Evolutionary conservation across 2,329 filamentous ascomycete species (phyloP).

Genomic region (Venturia carpophila): DNA sequence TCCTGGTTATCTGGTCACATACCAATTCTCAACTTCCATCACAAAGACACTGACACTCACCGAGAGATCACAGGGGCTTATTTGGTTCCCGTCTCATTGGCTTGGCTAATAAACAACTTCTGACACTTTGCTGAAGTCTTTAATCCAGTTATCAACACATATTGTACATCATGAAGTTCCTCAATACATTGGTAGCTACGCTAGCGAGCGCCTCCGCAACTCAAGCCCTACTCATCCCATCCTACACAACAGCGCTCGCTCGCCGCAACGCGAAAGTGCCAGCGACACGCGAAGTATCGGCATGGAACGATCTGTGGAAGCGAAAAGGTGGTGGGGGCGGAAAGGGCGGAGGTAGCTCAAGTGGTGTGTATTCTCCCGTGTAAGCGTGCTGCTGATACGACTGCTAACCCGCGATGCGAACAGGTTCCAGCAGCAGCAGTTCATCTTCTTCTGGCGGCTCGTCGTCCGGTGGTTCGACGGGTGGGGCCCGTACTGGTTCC

Average conservation of each 20-base stretch:
- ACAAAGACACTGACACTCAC: neutral
- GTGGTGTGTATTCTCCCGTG: conserved; percentile 19
- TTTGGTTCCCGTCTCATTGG: neutral
- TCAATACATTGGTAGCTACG: neutral
- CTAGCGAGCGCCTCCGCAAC: conserved; percentile 13
- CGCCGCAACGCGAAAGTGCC: neutral
- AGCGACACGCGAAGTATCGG: conserved; percentile 12
- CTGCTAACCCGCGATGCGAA: neutral
- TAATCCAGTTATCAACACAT: neutral
- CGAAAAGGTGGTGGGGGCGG: conserved; percentile 41
- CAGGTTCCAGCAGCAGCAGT: conserved; percentile 15
- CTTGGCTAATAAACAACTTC: neutral
- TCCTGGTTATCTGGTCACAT: neutral
- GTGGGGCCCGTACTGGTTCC: conserved; percentile 23
- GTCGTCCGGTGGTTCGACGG: conserved; percentile 8
- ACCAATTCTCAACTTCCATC: neutral
- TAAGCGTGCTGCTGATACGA: conserved; percentile 19
- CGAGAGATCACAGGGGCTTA: neutral
- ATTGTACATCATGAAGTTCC: conserved; percentile 20
- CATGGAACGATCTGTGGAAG: conserved; percentile 34
- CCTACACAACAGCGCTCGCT: conserved; percentile 10
- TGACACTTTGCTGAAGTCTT: neutral
- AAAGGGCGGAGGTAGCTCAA: conserved; percentile 26
- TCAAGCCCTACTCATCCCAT: conserved; percentile 18
- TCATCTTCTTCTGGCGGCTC: conserved; percentile 16